Evolutionary conservation across 23 red algal genomes (phyloP), one percentile per base, ranked within the genome.

Genomic region (Gracilaria gracilis): DNA sequence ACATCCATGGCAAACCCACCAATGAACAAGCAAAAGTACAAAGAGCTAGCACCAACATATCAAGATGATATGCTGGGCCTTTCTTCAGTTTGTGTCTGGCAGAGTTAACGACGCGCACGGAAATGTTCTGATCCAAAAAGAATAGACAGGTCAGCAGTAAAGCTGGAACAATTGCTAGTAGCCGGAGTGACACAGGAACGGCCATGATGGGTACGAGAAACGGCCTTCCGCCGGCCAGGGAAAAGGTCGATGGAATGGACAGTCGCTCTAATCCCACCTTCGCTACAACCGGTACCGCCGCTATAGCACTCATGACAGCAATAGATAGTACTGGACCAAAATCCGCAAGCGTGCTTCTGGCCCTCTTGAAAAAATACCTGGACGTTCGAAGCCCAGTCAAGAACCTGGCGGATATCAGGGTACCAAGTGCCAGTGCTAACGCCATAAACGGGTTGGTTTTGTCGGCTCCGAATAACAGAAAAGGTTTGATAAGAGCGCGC

Each of bases 81-180:
- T 96, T 96, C 44, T 95, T 91, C 58, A 99, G 91, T 23, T 72
- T 93, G 80, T 99, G 94, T 51, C 77, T 72, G 17, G 97, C 91
- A 24, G 85, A 74, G 74, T 99, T 96, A 50, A 96, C 94, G 17
- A 96, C 93, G 33, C 95, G 83, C 14, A 86, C 79, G 9, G 91
- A 93, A 49, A 99, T 96, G 75, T 99, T 99, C 66, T 99, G 97
- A 67, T 99, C 97, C 58, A 99, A 82, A 67, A 95, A 99, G 67
- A 99, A 96, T 21, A 99, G 86, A 46, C 90, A 80, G 0, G 95
- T 96, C 5, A 99, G 88, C 37, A 99, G 85, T 21, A 96, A 42
- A 12, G 94, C 97, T 24, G 97, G 94, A 20, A 99, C 76, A 27
- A 93, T 81, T 8, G 94, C 93, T 44, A 93, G 11, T 15, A 99